Percentiles rank a stretch among this genome's conserved stretches.
These are phyloP conservation scores for Fomitopsis serialis DNA, from an alignment of 768 basidiomycete species.

Conservation along the genomic window DNA sequence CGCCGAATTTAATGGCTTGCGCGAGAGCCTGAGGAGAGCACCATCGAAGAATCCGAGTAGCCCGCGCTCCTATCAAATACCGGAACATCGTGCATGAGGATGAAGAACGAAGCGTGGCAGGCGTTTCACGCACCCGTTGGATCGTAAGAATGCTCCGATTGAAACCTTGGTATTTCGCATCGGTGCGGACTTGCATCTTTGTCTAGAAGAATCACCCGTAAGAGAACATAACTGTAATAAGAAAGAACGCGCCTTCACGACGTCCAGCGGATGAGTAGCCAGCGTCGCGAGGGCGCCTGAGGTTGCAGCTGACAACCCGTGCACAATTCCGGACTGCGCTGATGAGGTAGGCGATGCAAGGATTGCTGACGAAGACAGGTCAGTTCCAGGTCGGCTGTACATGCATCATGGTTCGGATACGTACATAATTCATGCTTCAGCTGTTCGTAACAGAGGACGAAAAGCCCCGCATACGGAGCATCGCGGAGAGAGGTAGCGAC, in stretches of 20 bases:
- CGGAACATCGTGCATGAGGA: neutral
- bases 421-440: conserved; percentile 73
- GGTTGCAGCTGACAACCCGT: conserved; percentile 64
- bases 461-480: conserved; percentile 91
- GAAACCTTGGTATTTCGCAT: conserved; percentile 70
- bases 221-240: no score
- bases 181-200: conserved; percentile 85
- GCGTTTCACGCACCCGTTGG: conserved; percentile 58
- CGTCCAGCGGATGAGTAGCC: conserved; percentile 89
- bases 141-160: conserved; percentile 58
- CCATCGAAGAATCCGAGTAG: conserved; percentile 82
- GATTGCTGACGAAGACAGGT: no score
- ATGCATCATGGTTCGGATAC: conserved; percentile 1
- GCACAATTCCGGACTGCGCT: conserved; percentile 45
- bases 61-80: conserved; percentile 71
- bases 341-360: conserved; percentile 29
- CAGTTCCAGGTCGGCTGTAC: no score
- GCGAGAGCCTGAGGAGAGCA: conserved; percentile 70
- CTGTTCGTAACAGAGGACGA: conserved; percentile 83
- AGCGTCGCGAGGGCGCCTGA: conserved; percentile 84
- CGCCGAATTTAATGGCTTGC: conserved; percentile 85
- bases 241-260: conserved; percentile 63
- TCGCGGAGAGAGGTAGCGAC: conserved; percentile 87
- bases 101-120: no score
- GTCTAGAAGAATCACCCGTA: conserved; percentile 54